These are phyloP conservation scores for Penicillium macrosclerotiorum DNA, from an alignment of 495 filamentous ascomycete genomes.

Conservation along the genomic window DNA sequence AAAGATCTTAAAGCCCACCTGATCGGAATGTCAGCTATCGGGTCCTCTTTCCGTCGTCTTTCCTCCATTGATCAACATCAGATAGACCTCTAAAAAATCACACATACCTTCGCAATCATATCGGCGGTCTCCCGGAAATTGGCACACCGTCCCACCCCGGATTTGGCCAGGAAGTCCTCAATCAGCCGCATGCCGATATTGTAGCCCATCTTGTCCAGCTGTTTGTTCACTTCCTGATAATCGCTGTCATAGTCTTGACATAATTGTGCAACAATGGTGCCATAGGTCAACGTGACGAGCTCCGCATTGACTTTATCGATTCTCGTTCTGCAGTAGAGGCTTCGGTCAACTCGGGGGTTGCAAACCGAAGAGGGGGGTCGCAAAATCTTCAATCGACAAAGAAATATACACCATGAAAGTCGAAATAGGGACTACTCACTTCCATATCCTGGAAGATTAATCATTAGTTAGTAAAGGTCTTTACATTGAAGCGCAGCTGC, in stretches of 20 bases:
- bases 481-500: conserved; percentile 4
- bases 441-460: conserved; percentile 76
- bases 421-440: conserved; percentile 62
- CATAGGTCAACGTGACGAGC: conserved; percentile 94
- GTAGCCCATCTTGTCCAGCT: conserved; percentile 98
- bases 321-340: conserved; percentile 44
- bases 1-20: conserved; percentile 99
- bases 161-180: conserved; percentile 96
- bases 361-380: no score
- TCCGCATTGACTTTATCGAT: conserved; percentile 83
- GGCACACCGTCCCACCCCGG: conserved; percentile 79
- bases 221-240: conserved; percentile 91
- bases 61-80: no score
- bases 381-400: no score
- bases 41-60: not conserved
- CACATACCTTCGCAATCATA: conserved; percentile 84
- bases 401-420: no score
- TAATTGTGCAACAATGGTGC: conserved; percentile 93
- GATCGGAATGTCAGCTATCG: conserved; percentile 4
- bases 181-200: conserved; percentile 96
- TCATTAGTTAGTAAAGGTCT: conserved; percentile 26
- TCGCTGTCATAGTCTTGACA: conserved; percentile 93
- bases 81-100: no score
- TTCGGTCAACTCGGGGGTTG: conserved; percentile 10
- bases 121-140: conserved; percentile 96